Evolutionary conservation across 306 rosid species (phyloP).

Genomic region (Oemleria cerasiformis): DNA sequence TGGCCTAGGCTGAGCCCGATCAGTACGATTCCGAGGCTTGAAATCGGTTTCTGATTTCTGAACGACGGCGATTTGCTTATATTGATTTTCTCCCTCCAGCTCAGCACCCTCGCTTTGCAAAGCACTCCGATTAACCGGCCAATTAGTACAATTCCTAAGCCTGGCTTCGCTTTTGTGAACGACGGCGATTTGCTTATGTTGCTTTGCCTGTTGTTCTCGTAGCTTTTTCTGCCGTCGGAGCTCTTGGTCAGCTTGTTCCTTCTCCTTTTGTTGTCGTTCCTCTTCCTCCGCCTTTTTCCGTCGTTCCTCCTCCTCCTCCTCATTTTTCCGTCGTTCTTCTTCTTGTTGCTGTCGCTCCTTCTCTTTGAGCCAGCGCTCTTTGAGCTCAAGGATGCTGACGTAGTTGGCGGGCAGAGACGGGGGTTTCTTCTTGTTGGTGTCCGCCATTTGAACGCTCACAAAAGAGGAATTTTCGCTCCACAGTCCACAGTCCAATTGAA

Average conservation of each 20-base stretch:
- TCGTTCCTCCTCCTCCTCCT: neutral
- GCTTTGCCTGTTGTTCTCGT: slow-evolving; percentile 1
- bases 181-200: slow-evolving; percentile 1
- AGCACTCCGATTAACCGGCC: too few relatives aligned
- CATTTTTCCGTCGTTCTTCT: neutral
- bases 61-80: too few relatives aligned
- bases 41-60: too few relatives aligned
- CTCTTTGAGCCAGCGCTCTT: slow-evolving; percentile 52
- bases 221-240: slow-evolving; percentile 12
- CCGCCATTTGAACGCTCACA: slow-evolving; percentile 22
- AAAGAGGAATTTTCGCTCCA: neutral
- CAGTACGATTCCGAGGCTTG: too few relatives aligned
- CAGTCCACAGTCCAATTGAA: neutral
- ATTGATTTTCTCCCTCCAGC: too few relatives aligned
- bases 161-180: neutral
- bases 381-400: slow-evolving; percentile 51
- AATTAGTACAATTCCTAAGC: too few relatives aligned
- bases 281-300: neutral
- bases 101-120: too few relatives aligned
- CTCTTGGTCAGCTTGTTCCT: slow-evolving; percentile 3
- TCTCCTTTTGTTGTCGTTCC: neutral
- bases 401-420: slow-evolving; percentile 54
- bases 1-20: too few relatives aligned
- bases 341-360: slow-evolving; percentile 13
- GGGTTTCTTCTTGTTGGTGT: neutral